Evolutionary conservation across 1,284 basidiomycete species (phyloP).

Genomic region (Singerocomus inundabilis): DNA sequence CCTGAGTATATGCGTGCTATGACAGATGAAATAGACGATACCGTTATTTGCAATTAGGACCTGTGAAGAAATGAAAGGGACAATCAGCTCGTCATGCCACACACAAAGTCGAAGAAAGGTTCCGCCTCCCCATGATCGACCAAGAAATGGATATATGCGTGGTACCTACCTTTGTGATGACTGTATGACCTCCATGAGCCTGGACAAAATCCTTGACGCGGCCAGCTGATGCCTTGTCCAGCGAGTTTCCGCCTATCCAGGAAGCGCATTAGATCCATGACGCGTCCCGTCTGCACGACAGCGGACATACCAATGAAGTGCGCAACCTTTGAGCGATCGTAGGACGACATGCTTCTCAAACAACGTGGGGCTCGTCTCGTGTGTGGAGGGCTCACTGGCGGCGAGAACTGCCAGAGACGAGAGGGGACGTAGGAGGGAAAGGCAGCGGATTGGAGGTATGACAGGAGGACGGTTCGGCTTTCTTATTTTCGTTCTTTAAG

Average conservation of each 20-base stretch:
- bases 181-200: conserved; percentile 91
- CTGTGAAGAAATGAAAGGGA: conserved; percentile 39
- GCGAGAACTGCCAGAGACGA: conserved; percentile 5
- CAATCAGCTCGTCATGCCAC: conserved; percentile 9
- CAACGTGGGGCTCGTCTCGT: conserved; percentile 8
- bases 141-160: conserved; percentile 20
- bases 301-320: conserved; percentile 76
- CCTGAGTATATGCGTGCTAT: conserved; percentile 24
- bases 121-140: conserved; percentile 3
- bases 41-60: conserved; percentile 97
- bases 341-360: conserved; percentile 52
- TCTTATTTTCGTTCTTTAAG: conserved; percentile 22
- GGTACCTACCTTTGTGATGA: conserved; percentile 89
- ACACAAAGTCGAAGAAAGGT: neutral
- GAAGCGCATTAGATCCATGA: conserved; percentile 17
- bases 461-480: conserved; percentile 1
- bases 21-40: conserved; percentile 31
- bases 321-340: conserved; percentile 77
- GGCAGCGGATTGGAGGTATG: conserved; percentile 5
- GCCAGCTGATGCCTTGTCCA: conserved; percentile 80
- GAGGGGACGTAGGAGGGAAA: conserved; percentile 16
- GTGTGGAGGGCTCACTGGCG: conserved; percentile 6
- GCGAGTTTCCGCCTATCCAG: conserved; percentile 81
- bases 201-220: conserved; percentile 92
- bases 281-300: conserved; percentile 14